Base-by-base conservation (phyloP, 768 basidiomycete genomes). In the Lepiota venenata region DNA sequence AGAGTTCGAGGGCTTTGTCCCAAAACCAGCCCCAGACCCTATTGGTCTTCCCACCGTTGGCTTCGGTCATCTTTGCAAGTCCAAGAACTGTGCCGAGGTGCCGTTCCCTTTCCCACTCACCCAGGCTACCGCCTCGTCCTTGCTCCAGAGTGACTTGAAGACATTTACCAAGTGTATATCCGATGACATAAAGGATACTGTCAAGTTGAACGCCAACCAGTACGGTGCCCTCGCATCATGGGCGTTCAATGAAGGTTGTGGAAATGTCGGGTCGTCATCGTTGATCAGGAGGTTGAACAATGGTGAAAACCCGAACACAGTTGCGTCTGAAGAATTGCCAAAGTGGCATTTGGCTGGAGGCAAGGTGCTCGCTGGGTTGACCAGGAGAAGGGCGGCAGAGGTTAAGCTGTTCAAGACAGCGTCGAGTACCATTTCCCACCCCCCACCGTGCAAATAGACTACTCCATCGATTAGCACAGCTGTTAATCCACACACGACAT, bases 1-100 rank as follows among this genome's bases (percentile, higher is more conserved):
- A 46, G 35, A 59, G 37, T 69, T 68, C 59, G 69, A 71, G 61
- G 66, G 68, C 10, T 69, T 71, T 58, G 67, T 68, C 32, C 47
- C 65, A 20, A 57, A 46, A 18, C 70, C 70, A 15, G 50, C 60
- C 10, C 70, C 69, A 1, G 70, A 71, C 52, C 69, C 70, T 37
- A 68, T 70, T 35, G 69, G 68, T 10, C 63, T 71, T 42, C 66
- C 63, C 27, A 71, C 68, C 12, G 69, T 69, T 42, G 70, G 70
- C 16, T 71, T 61, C 56, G 69, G 69, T n/a, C 69, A 70, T 53
- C 62, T 64, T 15, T 71, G 69, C 59, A 39, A 63, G 22, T 51
- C 57, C 2, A 47, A 52, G 1, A 37, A 42, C 21, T 58, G 61
- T 32, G 27, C 50, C 9, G 61, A 62, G 49, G 70, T 71, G 2